Evolutionary conservation across 306 rosid genomes (phyloP).

Genomic region (Benincasa hispida): DNA sequence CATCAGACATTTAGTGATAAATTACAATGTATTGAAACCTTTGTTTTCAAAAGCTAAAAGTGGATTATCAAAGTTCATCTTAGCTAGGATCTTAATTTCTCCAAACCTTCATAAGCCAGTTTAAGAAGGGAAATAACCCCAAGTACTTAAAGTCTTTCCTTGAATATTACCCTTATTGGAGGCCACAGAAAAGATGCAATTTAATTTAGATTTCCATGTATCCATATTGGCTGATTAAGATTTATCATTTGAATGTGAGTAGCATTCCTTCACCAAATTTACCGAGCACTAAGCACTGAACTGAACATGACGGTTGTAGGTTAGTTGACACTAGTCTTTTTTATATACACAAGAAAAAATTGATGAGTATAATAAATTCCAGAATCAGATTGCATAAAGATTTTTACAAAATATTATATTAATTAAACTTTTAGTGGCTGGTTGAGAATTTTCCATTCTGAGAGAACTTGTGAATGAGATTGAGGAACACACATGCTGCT

Average conservation of each 20-base stretch:
- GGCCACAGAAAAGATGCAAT: not conserved
- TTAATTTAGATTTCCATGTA: not conserved
- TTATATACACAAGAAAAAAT: not conserved
- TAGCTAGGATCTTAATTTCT: not conserved
- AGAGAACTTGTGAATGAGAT: not conserved
- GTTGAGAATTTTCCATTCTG: not conserved
- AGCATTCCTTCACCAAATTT: not conserved
- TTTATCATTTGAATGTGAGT: not conserved
- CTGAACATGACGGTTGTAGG: not conserved
- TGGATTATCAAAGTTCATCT: not conserved
- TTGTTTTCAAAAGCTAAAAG: not conserved
- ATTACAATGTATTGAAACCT: not conserved
- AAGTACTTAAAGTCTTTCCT: not conserved
- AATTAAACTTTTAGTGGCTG: not conserved
- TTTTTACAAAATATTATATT: not conserved
- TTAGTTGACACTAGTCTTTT: not conserved
- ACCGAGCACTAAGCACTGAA: not conserved
- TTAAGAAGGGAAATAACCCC: not conserved
- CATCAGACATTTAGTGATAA: constrained; percentile 7
- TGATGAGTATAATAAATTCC: not conserved
- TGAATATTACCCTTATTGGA: not conserved
- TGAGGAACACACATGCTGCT: not conserved
- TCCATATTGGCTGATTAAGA: not conserved
- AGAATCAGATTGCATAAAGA: not conserved
- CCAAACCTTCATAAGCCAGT: not conserved